Conservation (phyloP, 2,329 filamentous ascomycete species). For the Colletotrichum liriopes region DNA sequence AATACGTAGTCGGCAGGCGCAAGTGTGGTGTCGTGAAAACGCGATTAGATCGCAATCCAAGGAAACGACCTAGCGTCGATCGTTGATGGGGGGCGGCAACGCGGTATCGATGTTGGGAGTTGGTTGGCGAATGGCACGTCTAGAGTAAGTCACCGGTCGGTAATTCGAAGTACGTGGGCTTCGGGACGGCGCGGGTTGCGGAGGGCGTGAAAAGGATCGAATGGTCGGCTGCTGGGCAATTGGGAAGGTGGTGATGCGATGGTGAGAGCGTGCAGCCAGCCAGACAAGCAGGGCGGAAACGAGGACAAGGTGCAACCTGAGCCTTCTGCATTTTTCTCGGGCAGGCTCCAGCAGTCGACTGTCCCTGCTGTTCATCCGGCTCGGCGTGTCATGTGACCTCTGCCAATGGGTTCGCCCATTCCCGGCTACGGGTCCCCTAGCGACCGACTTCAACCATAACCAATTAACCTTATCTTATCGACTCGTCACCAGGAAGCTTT, state of each 20-base stretch:
- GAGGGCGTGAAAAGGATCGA: slow-evolving; percentile 5
- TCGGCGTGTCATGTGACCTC: slow-evolving; percentile 17
- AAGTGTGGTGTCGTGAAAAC: slow-evolving; percentile 29
- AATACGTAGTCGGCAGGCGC: background rate
- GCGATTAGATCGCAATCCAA: slow-evolving; percentile 24
- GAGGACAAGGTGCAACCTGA: slow-evolving; percentile 35
- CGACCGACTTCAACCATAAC: background rate
- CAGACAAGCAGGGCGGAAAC: slow-evolving; percentile 29
- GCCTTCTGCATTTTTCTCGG: slow-evolving; percentile 37
- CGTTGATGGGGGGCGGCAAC: slow-evolving; percentile 14
- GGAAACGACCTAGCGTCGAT: slow-evolving; percentile 26
- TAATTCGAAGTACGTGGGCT: background rate
- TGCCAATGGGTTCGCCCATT: background rate
- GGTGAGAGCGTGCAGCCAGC: slow-evolving; percentile 31
- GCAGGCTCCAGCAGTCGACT: slow-evolving; percentile 23
- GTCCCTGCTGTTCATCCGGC: slow-evolving; percentile 11
- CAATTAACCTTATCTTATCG: slow-evolving; percentile 36
- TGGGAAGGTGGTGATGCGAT: slow-evolving; percentile 29
- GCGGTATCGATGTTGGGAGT: slow-evolving; percentile 14
- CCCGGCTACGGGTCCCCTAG: background rate
- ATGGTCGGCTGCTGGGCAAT: slow-evolving; percentile 14
- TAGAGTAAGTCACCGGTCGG: background rate
- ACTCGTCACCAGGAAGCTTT: background rate
- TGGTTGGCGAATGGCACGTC: background rate
- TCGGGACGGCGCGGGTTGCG: background rate